A percentile compares a stretch with the other conserved stretches of the same genome.
phyloP scores from a whole-genome alignment of 129 eudicot species.

The Centella asiatica region DNA sequence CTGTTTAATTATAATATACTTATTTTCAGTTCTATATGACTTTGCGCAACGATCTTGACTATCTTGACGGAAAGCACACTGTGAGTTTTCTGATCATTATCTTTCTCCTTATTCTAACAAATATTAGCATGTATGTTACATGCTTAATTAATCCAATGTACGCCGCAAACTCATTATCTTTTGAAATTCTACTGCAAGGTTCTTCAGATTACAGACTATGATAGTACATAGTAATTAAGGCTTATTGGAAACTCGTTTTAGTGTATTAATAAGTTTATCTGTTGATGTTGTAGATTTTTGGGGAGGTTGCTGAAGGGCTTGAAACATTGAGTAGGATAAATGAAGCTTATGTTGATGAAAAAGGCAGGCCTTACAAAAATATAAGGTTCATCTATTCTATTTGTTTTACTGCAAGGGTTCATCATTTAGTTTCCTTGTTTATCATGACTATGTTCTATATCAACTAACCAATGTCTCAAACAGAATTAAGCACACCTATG shows the following conservation, averaged over 20 bases:
- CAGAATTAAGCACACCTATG: slow-evolving; percentile 90
- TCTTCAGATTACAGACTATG: too few species aligned
- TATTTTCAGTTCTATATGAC: slow-evolving; percentile 76
- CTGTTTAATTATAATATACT: neutral
- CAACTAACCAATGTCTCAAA: slow-evolving; percentile 1
- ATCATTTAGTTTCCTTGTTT: neutral
- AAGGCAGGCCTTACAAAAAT: slow-evolving; percentile 78
- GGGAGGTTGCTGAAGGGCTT: slow-evolving; percentile 92
- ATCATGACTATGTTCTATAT: neutral
- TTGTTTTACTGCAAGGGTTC: neutral
- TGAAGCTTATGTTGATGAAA: slow-evolving; percentile 84
- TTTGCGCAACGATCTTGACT: slow-evolving; percentile 88
- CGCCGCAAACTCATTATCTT: neutral
- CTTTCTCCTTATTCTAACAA: neutral
- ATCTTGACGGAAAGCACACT: slow-evolving; percentile 93
- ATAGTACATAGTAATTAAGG: too few species aligned
- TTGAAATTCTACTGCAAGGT: too few species aligned
- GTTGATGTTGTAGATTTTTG: slow-evolving; percentile 51
- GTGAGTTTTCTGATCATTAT: slow-evolving; percentile 44
- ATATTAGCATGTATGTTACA: neutral
- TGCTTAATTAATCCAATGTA: neutral
- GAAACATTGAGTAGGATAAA: slow-evolving; percentile 78
- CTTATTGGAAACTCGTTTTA: too few species aligned
- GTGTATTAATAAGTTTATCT: neutral
- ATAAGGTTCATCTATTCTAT: slow-evolving; percentile 46